Conservation (phyloP, 371 early-diverging fungal genomes). For the Choanephora cucurbitarum region DNA sequence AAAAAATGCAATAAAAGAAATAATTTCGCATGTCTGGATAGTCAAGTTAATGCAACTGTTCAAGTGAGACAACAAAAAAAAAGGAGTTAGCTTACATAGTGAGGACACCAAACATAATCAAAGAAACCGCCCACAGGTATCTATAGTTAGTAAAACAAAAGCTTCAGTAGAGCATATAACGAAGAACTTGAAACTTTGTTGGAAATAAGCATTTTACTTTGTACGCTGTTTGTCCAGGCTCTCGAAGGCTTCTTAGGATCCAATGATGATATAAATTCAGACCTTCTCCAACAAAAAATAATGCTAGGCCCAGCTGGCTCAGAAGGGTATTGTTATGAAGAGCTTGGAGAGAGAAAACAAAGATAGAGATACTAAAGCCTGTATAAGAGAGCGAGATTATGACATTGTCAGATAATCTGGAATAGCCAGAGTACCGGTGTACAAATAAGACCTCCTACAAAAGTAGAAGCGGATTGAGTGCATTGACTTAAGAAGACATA, state of each 20-base stretch:
- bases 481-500: too few relatives aligned
- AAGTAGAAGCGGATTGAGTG: background rate
- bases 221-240: conserved; percentile 25
- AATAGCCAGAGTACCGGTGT: conserved; percentile 40
- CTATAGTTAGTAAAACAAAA: conserved; percentile 5
- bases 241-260: conserved; percentile 29
- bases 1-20: conserved; percentile 28
- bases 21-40: conserved; percentile 36
- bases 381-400: conserved; percentile 31
- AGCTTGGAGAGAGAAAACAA: conserved; percentile 17
- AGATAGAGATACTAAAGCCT: conserved; percentile 5
- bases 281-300: conserved; percentile 35
- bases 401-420: conserved; percentile 14
- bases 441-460: conserved; percentile 38
- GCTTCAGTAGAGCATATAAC: too few relatives aligned
- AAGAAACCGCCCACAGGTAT: conserved; percentile 38
- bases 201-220: conserved; percentile 15
- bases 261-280: conserved; percentile 41
- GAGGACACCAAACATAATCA: conserved; percentile 44
- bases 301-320: conserved; percentile 7
- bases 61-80: background rate
- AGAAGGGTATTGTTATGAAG: background rate
- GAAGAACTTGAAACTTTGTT: background rate
- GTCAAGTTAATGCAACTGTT: background rate
- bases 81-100: conserved; percentile 45